Base-by-base conservation (phyloP, 768 basidiomycete genomes). In the Boletus reticuloceps region DNA sequence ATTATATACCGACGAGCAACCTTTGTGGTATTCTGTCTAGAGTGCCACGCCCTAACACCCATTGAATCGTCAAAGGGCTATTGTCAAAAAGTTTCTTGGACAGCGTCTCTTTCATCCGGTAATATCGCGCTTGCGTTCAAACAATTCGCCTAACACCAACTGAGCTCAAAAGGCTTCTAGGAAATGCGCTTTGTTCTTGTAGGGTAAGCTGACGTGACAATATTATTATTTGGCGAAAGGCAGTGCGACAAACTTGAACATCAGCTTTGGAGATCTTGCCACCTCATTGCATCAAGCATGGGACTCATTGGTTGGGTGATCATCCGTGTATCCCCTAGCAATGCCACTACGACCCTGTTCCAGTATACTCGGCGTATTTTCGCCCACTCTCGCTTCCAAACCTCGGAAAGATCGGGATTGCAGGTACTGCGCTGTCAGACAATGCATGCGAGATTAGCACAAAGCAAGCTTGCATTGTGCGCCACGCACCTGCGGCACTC, bases 271-370 rank as follows among this genome's bases (percentile, higher is more conserved):
- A 46, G 3, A 31, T 16, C 11, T 22, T 9, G 16, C 14, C 41
- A 5, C 22, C 7, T 13, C 22, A 29, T 46, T 16, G n/a, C 22
- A 25, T 52, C 51, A 41, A 38, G 27, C 13, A 45, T 19, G 34
- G 12, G 39, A 12, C 25, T 51, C 59, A 9, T 6, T 10, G 0
- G 22, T 25, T 27, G 43, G 50, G 49, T 67, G 72, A 55, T 77
- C 75, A 46, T 89, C 87, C 45, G 80, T 80, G 68, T 98, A 98
- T 12, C 89, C 92, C 58, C 88, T 81, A 38, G 96, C 94, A 44
- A 96, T 88, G 6, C 96, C 96, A 60, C 82, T 89, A 44, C 94
- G 75, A 0, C 96, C 96, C 69, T 96, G 90, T 72, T 97, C 92
- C 55, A 98, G 70, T 39, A 86, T 69, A 58, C 88, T 82, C 0